A percentile compares a stretch with the other conserved stretches of the same genome.
phyloP scores from a whole-genome alignment of 441 rosid genomes.

The Syzygium syzygioides region DNA sequence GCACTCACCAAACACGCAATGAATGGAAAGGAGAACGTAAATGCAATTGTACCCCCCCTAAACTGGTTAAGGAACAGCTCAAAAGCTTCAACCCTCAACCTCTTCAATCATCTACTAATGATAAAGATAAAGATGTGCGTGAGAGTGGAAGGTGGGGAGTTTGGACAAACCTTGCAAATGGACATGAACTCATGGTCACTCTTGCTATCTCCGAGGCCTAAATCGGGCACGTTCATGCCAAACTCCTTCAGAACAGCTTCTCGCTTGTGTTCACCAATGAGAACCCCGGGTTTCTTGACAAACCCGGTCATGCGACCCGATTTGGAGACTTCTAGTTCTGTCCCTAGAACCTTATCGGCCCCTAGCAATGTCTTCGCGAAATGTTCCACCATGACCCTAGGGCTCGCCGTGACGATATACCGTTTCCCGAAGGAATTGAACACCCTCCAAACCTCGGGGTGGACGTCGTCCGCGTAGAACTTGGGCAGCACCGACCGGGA shows the following conservation, averaged over 20 bases:
- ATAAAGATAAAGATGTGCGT: no score
- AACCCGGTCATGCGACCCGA: constrained; percentile 83
- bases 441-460: constrained; percentile 71
- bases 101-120: not conserved
- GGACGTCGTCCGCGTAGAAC: constrained; percentile 84
- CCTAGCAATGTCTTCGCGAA: constrained; percentile 66
- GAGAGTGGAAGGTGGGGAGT: not conserved
- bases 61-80: not conserved
- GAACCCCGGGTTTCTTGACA: constrained; percentile 52
- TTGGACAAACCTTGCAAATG: constrained; percentile 66
- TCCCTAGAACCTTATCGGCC: constrained; percentile 78
- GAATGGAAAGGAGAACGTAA: not conserved
- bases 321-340: constrained; percentile 56
- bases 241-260: constrained; percentile 56
- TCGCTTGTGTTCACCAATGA: constrained; percentile 56
- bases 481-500: constrained; percentile 71
- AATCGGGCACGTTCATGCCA: constrained; percentile 57
- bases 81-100: not conserved
- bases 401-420: constrained; percentile 67
- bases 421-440: constrained; percentile 75
- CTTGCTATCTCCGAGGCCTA: constrained; percentile 73
- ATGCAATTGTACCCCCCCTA: not conserved
- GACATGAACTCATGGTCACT: constrained; percentile 79
- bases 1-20: constrained; percentile 21
- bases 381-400: constrained; percentile 80